Evolutionary conservation across 75 land plant species (phyloP).

Genomic region (Picea glauca): DNA sequence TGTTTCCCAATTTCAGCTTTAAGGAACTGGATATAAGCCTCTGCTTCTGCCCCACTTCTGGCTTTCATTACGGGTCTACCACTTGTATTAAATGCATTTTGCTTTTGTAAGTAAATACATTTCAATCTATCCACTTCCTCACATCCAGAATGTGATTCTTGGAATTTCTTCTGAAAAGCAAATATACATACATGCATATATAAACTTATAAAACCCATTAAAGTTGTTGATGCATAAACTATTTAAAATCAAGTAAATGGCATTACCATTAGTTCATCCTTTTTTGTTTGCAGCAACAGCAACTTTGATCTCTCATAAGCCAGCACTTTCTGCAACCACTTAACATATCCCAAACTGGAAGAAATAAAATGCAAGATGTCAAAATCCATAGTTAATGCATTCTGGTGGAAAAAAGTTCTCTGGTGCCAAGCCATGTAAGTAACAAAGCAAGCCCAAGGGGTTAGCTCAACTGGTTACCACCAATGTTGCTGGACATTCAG

Average conservation of each 20-base stretch:
- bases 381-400: background rate
- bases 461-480: too few relatives aligned
- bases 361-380: background rate
- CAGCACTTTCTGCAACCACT: slow-evolving; percentile 5
- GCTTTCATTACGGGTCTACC: background rate
- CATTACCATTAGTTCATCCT: background rate
- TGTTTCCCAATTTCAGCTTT: slow-evolving; percentile 5
- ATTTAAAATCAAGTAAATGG: too few relatives aligned
- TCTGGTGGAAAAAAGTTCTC: too few relatives aligned
- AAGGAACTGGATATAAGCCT: background rate
- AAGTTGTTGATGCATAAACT: too few relatives aligned
- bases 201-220: background rate
- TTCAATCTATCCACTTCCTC: background rate
- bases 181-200: background rate
- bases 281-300: background rate
- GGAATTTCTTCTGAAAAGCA: background rate
- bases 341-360: background rate
- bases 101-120: background rate
- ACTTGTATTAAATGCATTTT: background rate
- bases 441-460: too few relatives aligned
- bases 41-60: background rate
- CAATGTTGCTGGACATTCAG: too few relatives aligned
- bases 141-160: slow-evolving; percentile 1
- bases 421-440: too few relatives aligned
- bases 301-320: slow-evolving; percentile 2